Evolutionary conservation across 176 grass and related monocot genomes (phyloP).

Genomic region (Oryza nivara): DNA sequence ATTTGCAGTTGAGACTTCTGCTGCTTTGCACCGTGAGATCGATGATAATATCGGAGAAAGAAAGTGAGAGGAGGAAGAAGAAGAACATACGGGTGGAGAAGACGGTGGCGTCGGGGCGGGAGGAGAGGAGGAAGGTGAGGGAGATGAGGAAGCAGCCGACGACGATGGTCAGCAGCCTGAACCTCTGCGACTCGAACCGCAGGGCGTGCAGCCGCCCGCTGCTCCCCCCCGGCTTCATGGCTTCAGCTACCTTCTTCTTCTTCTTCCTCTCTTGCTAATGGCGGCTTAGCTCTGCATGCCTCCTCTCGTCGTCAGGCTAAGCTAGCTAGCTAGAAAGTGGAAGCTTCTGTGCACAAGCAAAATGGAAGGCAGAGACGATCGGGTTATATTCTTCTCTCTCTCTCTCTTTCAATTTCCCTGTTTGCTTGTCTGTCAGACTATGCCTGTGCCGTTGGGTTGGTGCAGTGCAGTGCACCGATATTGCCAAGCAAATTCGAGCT

Average conservation of each 20-base stretch:
- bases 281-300: not conserved
- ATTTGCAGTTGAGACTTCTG: too few species aligned
- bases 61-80: too few species aligned
- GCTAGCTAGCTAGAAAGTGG: not conserved
- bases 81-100: constrained; percentile 43
- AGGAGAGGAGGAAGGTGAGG: constrained; percentile 74
- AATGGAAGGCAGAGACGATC: not conserved
- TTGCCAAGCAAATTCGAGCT: constrained; percentile 3
- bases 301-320: not conserved
- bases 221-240: constrained; percentile 47
- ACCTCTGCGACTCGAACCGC: constrained; percentile 64
- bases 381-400: constrained; percentile 17
- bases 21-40: not conserved
- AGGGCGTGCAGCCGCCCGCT: constrained; percentile 2
- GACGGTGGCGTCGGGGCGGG: constrained; percentile 56
- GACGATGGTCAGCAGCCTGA: constrained; percentile 59
- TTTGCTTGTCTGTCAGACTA: not conserved
- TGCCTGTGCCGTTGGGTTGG: not conserved
- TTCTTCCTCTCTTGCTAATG: too few species aligned
- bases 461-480: not conserved
- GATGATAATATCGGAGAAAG: too few species aligned
- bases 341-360: not conserved
- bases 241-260: not conserved
- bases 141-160: constrained; percentile 78
- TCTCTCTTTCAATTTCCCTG: not conserved